Base-by-base conservation (phyloP, 805 yeast genomes). In the Metschnikowia proteae region DNA sequence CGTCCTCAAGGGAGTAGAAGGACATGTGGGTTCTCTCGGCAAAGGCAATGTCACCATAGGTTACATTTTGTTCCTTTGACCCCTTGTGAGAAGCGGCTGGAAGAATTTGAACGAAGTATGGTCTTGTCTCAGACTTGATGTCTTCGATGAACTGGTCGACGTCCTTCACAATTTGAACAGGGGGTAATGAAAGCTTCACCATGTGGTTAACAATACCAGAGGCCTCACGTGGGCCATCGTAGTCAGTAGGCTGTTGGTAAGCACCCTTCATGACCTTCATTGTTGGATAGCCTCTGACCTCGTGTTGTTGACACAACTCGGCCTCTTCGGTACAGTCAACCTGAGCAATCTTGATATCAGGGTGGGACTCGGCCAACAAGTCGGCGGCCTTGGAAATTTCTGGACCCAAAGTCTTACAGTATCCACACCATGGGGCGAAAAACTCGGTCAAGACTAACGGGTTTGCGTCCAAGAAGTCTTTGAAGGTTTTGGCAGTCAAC, bases 341-440 rank as follows among this genome's bases (percentile, higher is more conserved):
- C 73, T 88, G 96, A 41, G 89, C 95, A 61, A 88, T 73, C 60
- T 81, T 80, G 66, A 87, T 83, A 47, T 79, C 73, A 53, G 86
- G 80, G 57, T 68, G 61, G 30, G 66, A 30, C 45, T 74, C 79
- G 42, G 74, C 75, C 63, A 87, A 75, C 17, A 62, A 58, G 57
- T 83, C 82, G 44, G 92, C 88, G 45, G 96, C 96, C 58, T 79
- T 68, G 46, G 82, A 74, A 58, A 78, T 87, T 67, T 88, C 84
- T 32, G 96, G 96, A 9, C 89, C 96, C 56, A 88, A 72, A 43
- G 79, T 79, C 75, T 91, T 89, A 78, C 97, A 91, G 73, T 91
- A 94, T 13, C 97, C 97, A 77, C 97, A 91, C 97, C 98, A 92
- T 65, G 97, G 96, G 13, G 96, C 96, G 66, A 84, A 88, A 70